Evolutionary conservation across 1,284 basidiomycete genomes (phyloP).

Genomic region (Chiua sp.): DNA sequence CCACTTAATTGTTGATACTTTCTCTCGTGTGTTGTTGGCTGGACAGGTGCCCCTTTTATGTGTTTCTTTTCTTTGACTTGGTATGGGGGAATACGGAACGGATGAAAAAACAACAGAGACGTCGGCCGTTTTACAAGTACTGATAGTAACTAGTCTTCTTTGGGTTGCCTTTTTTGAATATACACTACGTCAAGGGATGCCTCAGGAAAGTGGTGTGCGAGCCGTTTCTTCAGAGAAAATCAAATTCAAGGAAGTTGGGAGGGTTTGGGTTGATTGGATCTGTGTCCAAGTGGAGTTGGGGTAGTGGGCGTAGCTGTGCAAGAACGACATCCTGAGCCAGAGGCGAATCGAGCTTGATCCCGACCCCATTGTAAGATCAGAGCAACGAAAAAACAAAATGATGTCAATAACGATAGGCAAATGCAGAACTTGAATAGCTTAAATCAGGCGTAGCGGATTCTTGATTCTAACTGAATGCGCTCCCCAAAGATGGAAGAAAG

Average conservation of each 20-base stretch:
- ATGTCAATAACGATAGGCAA: too few relatives aligned
- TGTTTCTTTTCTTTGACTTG: background rate
- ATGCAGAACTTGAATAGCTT: too few relatives aligned
- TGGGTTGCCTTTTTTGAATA: background rate
- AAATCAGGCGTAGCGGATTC: too few relatives aligned
- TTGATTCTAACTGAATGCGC: too few relatives aligned
- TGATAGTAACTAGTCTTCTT: background rate
- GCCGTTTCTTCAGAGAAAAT: background rate
- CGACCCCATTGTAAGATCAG: too few relatives aligned
- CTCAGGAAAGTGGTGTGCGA: too few relatives aligned
- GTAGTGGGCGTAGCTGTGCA: too few relatives aligned
- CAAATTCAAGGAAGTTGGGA: background rate
- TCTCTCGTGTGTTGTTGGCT: background rate
- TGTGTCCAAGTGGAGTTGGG: too few relatives aligned
- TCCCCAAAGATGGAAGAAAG: constrained; percentile 14
- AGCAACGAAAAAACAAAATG: too few relatives aligned
- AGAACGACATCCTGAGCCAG: too few relatives aligned
- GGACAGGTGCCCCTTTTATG: background rate
- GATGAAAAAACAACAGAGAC: background rate
- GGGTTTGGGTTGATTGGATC: background rate
- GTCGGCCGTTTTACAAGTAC: background rate
- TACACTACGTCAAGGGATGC: background rate
- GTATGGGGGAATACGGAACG: background rate
- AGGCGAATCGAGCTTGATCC: too few relatives aligned
- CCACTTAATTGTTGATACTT: background rate